These are phyloP conservation scores for Ailanthus altissimus DNA, from an alignment of 345 rosid species.

Conservation along the genomic window DNA sequence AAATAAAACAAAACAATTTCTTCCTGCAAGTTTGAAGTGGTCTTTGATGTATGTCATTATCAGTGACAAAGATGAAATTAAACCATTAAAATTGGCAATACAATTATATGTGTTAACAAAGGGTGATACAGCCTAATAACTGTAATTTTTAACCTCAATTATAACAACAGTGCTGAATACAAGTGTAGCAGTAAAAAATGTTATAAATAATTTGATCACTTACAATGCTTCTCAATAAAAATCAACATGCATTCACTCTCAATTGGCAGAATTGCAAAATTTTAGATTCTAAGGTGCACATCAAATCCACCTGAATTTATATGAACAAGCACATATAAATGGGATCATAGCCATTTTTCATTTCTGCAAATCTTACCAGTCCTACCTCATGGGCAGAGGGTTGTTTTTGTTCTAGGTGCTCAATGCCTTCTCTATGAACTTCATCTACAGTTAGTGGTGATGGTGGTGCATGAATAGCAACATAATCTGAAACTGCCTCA, in stretches of 20 bases:
- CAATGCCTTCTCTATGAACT: conserved; percentile 37
- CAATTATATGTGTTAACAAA: not conserved
- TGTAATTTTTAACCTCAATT: not conserved
- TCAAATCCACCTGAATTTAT: not conserved
- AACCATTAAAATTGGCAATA: not conserved
- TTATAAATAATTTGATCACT: not conserved
- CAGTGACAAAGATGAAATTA: not conserved
- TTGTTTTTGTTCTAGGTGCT: conserved; percentile 32
- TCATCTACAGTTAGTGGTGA: conserved; percentile 30
- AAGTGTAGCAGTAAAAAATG: not conserved
- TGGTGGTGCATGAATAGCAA: conserved; percentile 35
- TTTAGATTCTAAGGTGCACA: not conserved
- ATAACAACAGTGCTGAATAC: not conserved
- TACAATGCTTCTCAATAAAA: not conserved
- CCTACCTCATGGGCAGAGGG: conserved; percentile 42
- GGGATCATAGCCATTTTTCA: conserved; percentile 1
- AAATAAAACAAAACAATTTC: not conserved
- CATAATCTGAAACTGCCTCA: conserved; percentile 34
- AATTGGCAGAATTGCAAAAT: not conserved
- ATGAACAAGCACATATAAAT: not conserved
- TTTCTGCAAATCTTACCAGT: conserved; percentile 26
- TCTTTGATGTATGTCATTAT: not conserved
- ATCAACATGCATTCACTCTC: not conserved
- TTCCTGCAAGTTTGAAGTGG: not conserved
- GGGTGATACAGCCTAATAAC: not conserved